Percentiles rank a stretch among this genome's conserved stretches.
These are phyloP conservation scores for Stygiomarasmius scandens DNA, from an alignment of 1,284 basidiomycete species.

Conservation along the genomic window DNA sequence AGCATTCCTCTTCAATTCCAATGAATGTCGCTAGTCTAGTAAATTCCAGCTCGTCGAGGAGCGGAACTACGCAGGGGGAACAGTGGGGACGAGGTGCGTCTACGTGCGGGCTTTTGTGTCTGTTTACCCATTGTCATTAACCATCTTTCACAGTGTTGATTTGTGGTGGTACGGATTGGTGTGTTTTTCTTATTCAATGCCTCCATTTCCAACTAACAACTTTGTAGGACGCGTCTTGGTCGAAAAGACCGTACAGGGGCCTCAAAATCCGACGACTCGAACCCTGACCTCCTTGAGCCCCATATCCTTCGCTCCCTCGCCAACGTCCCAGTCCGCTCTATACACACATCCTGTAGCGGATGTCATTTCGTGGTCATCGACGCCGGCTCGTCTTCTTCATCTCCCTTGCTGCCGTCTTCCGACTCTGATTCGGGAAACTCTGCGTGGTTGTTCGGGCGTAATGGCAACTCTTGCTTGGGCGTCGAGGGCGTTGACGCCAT, in stretches of 20 bases:
- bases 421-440: slow-evolving; percentile 53
- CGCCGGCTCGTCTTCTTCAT: slow-evolving; percentile 11
- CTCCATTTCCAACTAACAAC: slow-evolving; percentile 15
- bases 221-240: slow-evolving; percentile 62
- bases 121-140: neutral
- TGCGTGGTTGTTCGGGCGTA: slow-evolving; percentile 88
- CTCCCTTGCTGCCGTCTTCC: too few relatives aligned
- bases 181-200: slow-evolving; percentile 29
- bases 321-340: slow-evolving; percentile 73
- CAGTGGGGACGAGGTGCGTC: slow-evolving; percentile 2
- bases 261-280: slow-evolving; percentile 43
- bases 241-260: slow-evolving; percentile 61
- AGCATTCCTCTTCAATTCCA: neutral
- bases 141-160: slow-evolving; percentile 64
- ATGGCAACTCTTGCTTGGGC: slow-evolving; percentile 64
- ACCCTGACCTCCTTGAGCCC: slow-evolving; percentile 82
- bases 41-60: neutral
- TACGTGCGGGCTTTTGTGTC: neutral
- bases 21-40: neutral
- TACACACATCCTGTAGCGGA: slow-evolving; percentile 74
- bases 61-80: neutral
- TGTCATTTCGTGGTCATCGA: slow-evolving; percentile 81
- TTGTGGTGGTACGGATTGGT: slow-evolving; percentile 87
- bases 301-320: slow-evolving; percentile 87
- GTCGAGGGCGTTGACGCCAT: slow-evolving; percentile 51